Conservation (phyloP, 768 basidiomycete species). For the Leccinum imitatum region DNA sequence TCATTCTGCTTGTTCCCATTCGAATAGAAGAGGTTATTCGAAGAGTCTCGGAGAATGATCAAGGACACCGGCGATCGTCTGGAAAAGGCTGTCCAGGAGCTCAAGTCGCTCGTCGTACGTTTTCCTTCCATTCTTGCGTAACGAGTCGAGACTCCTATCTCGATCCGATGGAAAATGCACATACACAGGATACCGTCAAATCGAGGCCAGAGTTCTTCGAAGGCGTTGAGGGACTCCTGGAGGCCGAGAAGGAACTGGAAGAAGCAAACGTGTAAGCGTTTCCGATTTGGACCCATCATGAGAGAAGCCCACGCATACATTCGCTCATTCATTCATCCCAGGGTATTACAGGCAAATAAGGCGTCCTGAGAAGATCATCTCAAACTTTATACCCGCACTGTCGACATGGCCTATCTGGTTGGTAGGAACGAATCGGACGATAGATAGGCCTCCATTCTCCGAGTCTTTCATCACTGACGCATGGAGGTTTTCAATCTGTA, state of each 20-base stretch:
- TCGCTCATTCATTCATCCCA: conserved; percentile 27
- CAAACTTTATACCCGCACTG: conserved; percentile 19
- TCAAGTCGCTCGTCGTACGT: conserved; percentile 70
- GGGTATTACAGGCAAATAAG: conserved; percentile 12
- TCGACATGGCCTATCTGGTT: conserved; percentile 5
- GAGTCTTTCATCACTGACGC: conserved; percentile 18
- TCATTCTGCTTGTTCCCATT: conserved; percentile 1
- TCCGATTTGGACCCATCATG: background rate
- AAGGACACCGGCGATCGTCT: conserved; percentile 61
- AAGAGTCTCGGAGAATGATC: conserved; percentile 84
- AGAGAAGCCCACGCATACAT: background rate
- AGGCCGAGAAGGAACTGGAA: conserved; percentile 60
- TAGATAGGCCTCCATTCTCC: conserved; percentile 7
- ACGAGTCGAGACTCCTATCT: conserved; percentile 15
- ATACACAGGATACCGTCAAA: conserved; percentile 29
- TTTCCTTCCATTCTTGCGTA: conserved; percentile 18
- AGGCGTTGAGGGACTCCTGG: conserved; percentile 41
- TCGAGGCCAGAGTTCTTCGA: conserved; percentile 30
- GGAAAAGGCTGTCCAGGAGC: conserved; percentile 59
- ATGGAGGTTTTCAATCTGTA: conserved; percentile 11
- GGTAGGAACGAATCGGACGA: conserved; percentile 1
- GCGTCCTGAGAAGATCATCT: conserved; percentile 21
- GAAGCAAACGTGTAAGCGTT: conserved; percentile 45
- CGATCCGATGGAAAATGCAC: background rate
- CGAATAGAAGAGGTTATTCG: conserved; percentile 59